These are phyloP conservation scores for Kwoniella dendrophila DNA, from an alignment of 768 basidiomycete species.

Conservation along the genomic window DNA sequence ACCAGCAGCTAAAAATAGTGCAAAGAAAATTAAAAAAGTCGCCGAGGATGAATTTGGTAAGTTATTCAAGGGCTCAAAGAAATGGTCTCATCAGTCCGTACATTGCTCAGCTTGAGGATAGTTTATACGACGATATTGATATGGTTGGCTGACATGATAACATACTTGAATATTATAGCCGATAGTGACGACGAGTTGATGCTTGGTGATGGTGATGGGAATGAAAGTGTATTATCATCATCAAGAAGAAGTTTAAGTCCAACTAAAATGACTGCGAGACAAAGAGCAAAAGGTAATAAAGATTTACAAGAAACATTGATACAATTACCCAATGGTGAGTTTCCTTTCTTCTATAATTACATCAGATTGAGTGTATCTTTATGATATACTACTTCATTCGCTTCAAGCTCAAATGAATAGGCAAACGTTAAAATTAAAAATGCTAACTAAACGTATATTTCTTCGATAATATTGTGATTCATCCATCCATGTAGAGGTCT, in stretches of 20 bases:
- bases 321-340: constrained; percentile 47
- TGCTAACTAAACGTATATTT: no score
- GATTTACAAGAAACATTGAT: constrained; percentile 46
- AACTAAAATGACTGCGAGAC: constrained; percentile 51
- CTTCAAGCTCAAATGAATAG: no score
- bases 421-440: no score
- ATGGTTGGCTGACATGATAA: neutral
- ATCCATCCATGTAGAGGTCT: constrained; percentile 20
- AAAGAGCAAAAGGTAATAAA: constrained; percentile 48
- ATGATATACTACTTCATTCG: neutral
- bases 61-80: neutral
- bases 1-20: constrained; percentile 38
- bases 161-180: neutral
- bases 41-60: constrained; percentile 38
- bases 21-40: constrained; percentile 37
- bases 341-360: no score
- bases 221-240: constrained; percentile 7
- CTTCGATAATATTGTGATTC: no score
- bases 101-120: no score
- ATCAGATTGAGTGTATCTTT: neutral
- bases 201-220: constrained; percentile 14
- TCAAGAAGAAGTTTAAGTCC: constrained; percentile 33
- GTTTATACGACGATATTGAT: no score
- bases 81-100: no score
- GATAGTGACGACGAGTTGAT: constrained; percentile 32